These are phyloP conservation scores for Mycosarcoma maydis DNA, from an alignment of 1,284 basidiomycete genomes.

Conservation along the genomic window DNA sequence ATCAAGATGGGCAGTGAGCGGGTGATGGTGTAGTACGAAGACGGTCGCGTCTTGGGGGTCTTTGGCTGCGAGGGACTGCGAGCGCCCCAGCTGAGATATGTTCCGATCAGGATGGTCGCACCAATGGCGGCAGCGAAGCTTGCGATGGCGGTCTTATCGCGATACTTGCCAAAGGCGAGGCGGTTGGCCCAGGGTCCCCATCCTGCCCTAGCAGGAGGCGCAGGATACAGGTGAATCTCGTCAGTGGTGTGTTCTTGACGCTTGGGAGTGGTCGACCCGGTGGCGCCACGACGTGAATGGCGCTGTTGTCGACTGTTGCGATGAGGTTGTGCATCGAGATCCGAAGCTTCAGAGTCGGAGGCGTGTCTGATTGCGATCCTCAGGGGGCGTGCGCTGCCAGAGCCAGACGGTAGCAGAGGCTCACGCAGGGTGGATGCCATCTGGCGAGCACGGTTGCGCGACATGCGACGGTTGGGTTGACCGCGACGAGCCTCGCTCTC, in stretches of 20 bases:
- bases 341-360: constrained; percentile 29
- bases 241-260: constrained; percentile 17
- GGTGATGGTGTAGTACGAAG: constrained; percentile 71
- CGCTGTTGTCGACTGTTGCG: constrained; percentile 4
- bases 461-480: constrained; percentile 20
- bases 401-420: constrained; percentile 38
- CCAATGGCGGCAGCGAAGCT: constrained; percentile 39
- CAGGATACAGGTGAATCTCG: constrained; percentile 43
- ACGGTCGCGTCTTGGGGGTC: constrained; percentile 52
- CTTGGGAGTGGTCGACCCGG: background rate
- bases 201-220: constrained; percentile 39
- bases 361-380: constrained; percentile 11
- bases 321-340: constrained; percentile 10
- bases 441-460: constrained; percentile 46
- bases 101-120: constrained; percentile 45
- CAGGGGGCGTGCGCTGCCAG: constrained; percentile 20
- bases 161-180: constrained; percentile 53
- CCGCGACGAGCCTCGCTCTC: constrained; percentile 29
- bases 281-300: constrained; percentile 1
- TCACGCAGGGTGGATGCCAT: constrained; percentile 45
- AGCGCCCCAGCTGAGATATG: constrained; percentile 36
- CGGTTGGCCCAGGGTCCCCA: constrained; percentile 53
- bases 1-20: constrained; percentile 85
- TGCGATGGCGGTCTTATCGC: constrained; percentile 55
- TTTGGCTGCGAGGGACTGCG: constrained; percentile 39